Evolutionary conservation across 768 basidiomycete species (phyloP).

Genomic region (Vararia minispora): DNA sequence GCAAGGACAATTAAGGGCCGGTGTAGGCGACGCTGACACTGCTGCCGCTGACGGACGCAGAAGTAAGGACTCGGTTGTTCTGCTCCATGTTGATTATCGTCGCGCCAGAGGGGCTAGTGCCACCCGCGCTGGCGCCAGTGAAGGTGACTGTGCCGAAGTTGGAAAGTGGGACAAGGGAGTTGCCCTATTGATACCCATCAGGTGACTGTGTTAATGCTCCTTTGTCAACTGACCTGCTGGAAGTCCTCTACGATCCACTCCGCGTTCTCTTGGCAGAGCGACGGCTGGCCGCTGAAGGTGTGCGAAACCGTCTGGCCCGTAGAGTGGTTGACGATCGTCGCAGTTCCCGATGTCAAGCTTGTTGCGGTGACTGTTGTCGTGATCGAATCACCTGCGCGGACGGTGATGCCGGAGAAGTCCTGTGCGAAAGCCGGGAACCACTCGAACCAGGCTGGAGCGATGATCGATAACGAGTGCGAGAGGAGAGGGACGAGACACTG

Average conservation of each 20-base stretch:
- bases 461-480: not conserved
- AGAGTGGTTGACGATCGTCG: constrained; percentile 18
- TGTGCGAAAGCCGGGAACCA: constrained; percentile 24
- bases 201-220: too few species aligned
- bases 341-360: constrained; percentile 18
- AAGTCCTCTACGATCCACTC: constrained; percentile 30
- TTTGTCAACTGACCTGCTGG: too few species aligned
- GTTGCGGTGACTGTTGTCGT: constrained; percentile 21
- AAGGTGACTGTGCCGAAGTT: constrained; percentile 29
- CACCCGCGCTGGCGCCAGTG: constrained; percentile 21
- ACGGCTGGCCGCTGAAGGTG: constrained; percentile 18
- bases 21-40: constrained; percentile 20
- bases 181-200: too few species aligned
- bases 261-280: constrained; percentile 25
- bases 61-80: constrained; percentile 21
- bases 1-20: too few species aligned
- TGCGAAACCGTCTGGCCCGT: constrained; percentile 20
- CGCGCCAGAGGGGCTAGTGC: constrained; percentile 18
- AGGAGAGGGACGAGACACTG: not conserved
- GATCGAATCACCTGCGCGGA: constrained; percentile 21
- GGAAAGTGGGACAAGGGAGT: constrained; percentile 24
- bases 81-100: constrained; percentile 28
- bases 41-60: constrained; percentile 15
- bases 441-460: constrained; percentile 21
- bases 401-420: constrained; percentile 22